These are phyloP conservation scores for Rhizopogon roseolus DNA, from an alignment of 768 basidiomycete genomes.

Conservation along the genomic window DNA sequence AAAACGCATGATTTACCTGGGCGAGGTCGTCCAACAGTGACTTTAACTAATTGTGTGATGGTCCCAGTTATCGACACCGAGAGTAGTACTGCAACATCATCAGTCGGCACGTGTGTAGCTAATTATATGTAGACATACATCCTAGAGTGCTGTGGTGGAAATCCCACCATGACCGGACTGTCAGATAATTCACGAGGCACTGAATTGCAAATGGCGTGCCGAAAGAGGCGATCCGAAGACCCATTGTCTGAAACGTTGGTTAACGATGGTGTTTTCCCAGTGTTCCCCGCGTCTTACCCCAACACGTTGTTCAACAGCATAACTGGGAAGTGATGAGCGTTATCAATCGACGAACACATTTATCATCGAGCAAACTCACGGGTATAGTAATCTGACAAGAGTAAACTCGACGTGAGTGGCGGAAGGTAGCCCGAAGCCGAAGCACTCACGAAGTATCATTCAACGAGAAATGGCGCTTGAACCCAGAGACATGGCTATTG, in stretches of 20 bases:
- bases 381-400: slow-evolving; percentile 26
- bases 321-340: slow-evolving; percentile 31
- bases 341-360: background rate
- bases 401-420: slow-evolving; percentile 12
- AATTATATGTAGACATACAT: slow-evolving; percentile 8
- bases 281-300: slow-evolving; percentile 29
- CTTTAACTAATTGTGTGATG: slow-evolving; percentile 78
- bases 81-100: slow-evolving; percentile 48
- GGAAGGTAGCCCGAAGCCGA: background rate
- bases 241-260: slow-evolving; percentile 22
- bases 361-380: slow-evolving; percentile 24
- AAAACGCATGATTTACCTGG: slow-evolving; percentile 46
- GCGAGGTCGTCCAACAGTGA: slow-evolving; percentile 84
- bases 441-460: slow-evolving; percentile 61
- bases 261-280: background rate
- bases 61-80: slow-evolving; percentile 69
- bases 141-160: slow-evolving; percentile 59
- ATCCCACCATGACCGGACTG: slow-evolving; percentile 84
- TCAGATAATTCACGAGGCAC: slow-evolving; percentile 60
- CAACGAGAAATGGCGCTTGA: slow-evolving; percentile 74
- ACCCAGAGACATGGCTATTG: slow-evolving; percentile 53
- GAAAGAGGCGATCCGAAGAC: slow-evolving; percentile 36
- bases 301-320: slow-evolving; percentile 67
- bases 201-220: slow-evolving; percentile 67
- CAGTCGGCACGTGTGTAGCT: background rate